Evolutionary conservation across 768 basidiomycete genomes (phyloP), one percentile per base, ranked within the genome.

Genomic region (Termitomyces sp.): DNA sequence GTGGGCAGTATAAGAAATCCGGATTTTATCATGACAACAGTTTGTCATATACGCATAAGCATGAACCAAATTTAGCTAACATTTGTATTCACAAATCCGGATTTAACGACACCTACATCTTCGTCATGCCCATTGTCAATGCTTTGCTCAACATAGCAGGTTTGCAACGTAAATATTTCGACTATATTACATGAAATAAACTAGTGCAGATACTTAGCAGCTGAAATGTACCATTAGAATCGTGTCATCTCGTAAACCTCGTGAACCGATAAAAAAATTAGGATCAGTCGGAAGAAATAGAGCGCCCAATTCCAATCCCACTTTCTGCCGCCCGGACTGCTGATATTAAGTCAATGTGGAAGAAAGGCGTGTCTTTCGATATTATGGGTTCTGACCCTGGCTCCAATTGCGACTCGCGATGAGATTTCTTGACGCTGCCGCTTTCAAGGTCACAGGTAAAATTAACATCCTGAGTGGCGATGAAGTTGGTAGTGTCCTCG

Each of bases 271-370:
- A 54, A n/a, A 32, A 22, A 45, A 26, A n/a, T n/a, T 9, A 20
- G 7, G 10, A 52, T 32, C 46, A 50, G 11, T 47, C 40, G 18
- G 58, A 59, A n/a, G 38, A 52, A 50, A 46, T 45, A 18, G 66
- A 50, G 14, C 67, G 68, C 46, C 58, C 61, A 48, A 76, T 53
- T 9, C 72, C 76, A 61, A 76, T 54, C 10, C 72, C 76, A 61
- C 68, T 70, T 66, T 91, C 88, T 5, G 88, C 90, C 13, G 86
- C 85, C 8, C 72, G 76, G 41, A 93, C 84, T 40, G 92, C 92
- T 2, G 79, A 76, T 33, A 77, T 71, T 38, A 98, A 73, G 69
- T 96, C 94, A 62, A 97, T 76, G 74, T 98, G 96, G 87, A 98
- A 96, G 79, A 86, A 92, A 9, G 90, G 90, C 7, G 89, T 92